phyloP scores from a whole-genome alignment of 2,329 filamentous ascomycete species.

The Talaromyces marneffei region DNA sequence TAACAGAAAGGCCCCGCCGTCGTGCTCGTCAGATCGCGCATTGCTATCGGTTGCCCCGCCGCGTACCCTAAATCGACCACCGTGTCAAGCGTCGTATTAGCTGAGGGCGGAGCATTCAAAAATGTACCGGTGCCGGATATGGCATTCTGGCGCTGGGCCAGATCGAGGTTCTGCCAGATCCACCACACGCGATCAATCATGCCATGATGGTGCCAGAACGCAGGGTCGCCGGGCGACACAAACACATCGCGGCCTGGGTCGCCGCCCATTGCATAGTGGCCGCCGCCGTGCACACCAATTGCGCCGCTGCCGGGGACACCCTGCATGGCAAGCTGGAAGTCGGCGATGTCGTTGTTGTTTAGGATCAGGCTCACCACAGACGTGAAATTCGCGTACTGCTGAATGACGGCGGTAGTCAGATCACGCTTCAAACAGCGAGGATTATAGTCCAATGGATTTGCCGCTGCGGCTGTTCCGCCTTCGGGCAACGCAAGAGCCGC shows the following conservation, averaged over 20 bases:
- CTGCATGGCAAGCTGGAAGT: slow-evolving; percentile 20
- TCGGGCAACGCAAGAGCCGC: slow-evolving; percentile 18
- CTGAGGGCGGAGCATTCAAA: slow-evolving; percentile 16
- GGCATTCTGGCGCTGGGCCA: slow-evolving; percentile 1
- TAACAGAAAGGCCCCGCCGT: not conserved
- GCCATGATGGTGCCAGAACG: slow-evolving; percentile 44
- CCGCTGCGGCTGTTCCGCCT: not conserved
- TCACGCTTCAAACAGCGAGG: slow-evolving; percentile 29
- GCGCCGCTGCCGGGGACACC: slow-evolving; percentile 27
- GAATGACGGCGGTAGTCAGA: slow-evolving; percentile 18
- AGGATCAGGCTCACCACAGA: slow-evolving; percentile 19
- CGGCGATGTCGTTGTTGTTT: slow-evolving; percentile 20
- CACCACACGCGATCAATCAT: slow-evolving; percentile 44
- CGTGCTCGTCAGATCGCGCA: slow-evolving; percentile 17
- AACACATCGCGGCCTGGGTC: slow-evolving; percentile 42
- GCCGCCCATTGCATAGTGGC: slow-evolving; percentile 43
- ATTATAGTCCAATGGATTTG: slow-evolving; percentile 24
- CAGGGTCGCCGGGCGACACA: slow-evolving; percentile 40
- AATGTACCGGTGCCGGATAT: slow-evolving; percentile 13
- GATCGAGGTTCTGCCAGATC: slow-evolving; percentile 43
- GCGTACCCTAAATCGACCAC: slow-evolving; percentile 20
- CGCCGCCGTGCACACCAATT: slow-evolving; percentile 41
- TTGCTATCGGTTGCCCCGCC: slow-evolving; percentile 12
- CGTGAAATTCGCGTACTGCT: slow-evolving; percentile 17
- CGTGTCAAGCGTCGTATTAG: slow-evolving; percentile 24